Evolutionary conservation across 768 basidiomycete species (phyloP).

Genomic region (Neoboletus brunneissimus): DNA sequence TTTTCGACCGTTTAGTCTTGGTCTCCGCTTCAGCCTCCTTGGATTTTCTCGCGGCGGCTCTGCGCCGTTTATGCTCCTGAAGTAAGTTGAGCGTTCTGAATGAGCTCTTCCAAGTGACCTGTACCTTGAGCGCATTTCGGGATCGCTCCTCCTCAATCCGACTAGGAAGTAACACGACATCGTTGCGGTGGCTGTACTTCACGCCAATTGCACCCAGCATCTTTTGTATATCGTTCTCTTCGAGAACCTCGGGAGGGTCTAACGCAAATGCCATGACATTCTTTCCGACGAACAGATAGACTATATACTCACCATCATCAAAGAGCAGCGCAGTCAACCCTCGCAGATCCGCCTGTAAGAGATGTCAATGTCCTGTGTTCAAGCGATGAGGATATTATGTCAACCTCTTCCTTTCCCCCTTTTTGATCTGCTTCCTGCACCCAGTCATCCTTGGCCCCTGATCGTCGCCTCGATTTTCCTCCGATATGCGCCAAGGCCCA

Average conservation of each 20-base stretch:
- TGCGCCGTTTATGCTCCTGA: conserved; percentile 29
- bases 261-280: neutral
- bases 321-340: conserved; percentile 68
- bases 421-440: conserved; percentile 44
- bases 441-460: conserved; percentile 37
- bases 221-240: conserved; percentile 52
- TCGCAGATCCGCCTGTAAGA: conserved; percentile 47
- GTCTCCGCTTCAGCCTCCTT: conserved; percentile 8
- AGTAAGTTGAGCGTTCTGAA: conserved; percentile 4
- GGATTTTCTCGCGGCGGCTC: conserved; percentile 22
- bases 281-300: neutral
- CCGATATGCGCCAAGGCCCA: conserved; percentile 76
- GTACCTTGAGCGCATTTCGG: conserved; percentile 50
- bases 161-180: conserved; percentile 64
- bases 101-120: neutral
- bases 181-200: conserved; percentile 72
- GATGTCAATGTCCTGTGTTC: neutral
- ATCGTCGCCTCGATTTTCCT: conserved; percentile 37
- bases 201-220: conserved; percentile 61
- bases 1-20: conserved; percentile 18
- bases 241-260: conserved; percentile 41
- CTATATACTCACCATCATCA: conserved; percentile 52
- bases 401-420: conserved; percentile 39
- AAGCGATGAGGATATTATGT: neutral
- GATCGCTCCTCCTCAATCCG: conserved; percentile 65